Conservation (phyloP, 257 asterid species). For the Nicotiana knightiana region DNA sequence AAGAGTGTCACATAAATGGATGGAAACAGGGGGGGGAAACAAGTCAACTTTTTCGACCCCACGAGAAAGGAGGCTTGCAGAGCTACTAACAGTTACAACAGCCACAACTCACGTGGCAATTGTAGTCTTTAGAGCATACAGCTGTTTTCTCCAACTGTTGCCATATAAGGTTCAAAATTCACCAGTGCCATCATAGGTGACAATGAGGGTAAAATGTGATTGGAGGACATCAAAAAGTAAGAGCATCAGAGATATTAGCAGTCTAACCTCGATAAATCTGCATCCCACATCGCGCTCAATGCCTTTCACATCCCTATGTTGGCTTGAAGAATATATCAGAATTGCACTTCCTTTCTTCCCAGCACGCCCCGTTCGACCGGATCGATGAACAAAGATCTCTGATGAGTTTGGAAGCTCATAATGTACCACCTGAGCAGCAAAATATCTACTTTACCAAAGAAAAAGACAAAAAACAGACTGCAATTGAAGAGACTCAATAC, state of each 20-base stretch:
- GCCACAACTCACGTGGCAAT: neutral
- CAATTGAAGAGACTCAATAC: neutral
- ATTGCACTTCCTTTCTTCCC: slow-evolving; percentile 26
- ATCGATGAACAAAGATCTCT: slow-evolving; percentile 26
- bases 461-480: neutral
- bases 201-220: neutral
- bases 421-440: slow-evolving; percentile 53
- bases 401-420: slow-evolving; percentile 23
- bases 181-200: neutral
- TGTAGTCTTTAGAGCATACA: neutral
- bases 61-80: neutral
- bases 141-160: neutral
- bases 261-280: slow-evolving; percentile 20
- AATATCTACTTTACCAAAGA: slow-evolving; percentile 2
- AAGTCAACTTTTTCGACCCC: neutral
- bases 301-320: slow-evolving; percentile 20
- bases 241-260: neutral
- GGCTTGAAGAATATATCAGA: slow-evolving; percentile 15
- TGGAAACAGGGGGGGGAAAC: neutral
- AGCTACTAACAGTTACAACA: neutral
- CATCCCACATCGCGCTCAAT: slow-evolving; percentile 26
- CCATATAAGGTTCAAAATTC: neutral
- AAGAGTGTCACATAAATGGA: no score
- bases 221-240: neutral
- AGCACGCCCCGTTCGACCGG: slow-evolving; percentile 28